Base-by-base conservation (phyloP, 129 eudicot genomes). In the Glebionis coronaria region DNA sequence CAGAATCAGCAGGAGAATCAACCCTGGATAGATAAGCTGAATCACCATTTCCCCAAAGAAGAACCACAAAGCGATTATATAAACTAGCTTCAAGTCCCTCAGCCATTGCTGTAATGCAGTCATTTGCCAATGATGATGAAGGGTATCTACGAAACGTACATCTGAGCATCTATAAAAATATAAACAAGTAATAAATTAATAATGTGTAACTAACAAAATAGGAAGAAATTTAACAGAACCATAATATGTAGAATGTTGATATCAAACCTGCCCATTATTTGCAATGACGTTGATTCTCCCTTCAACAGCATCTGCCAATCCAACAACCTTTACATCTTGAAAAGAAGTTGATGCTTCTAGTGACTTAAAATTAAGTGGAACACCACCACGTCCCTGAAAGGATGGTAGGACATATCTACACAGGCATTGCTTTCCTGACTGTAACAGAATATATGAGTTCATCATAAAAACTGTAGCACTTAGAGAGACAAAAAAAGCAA, bases 371-470 rank as follows among this genome's bases (percentile, higher is more conserved):
- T 62, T 73, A 60, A 53, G 74, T 67, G 70, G 61, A 73, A 77
- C 71, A 25, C 68, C 83, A 59, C 65, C 73, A 64, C 38, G 69
- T 53, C 79, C 85, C 51, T 81, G 73, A 68, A 52, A 70, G 29
- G 85, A 52, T 45, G 95, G 96, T 75, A 94, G 81, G 12, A 68
- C 61, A 70, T 86, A 94, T 65, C 84, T 84, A 74, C 99, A 90
- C 76, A 94, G 76, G 78, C 97, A 94, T 61, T 86, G 93, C 76
- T 87, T 87, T 50, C 99, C 99, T n/a, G 90, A 84, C 99, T 94
- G 72, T 57, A 86, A 47, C 25, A 60, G 45, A 12, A 53, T 69
- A 62, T 59, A 51, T 57, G 42, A 25, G 71, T 60, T 68, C 46
- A 63, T n/a, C 56, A 57, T 18, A 19, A 6, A n/a, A 55, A 55